Conservation (phyloP, 1,139 yeast species). For the Scheffersomyces titani region DNA sequence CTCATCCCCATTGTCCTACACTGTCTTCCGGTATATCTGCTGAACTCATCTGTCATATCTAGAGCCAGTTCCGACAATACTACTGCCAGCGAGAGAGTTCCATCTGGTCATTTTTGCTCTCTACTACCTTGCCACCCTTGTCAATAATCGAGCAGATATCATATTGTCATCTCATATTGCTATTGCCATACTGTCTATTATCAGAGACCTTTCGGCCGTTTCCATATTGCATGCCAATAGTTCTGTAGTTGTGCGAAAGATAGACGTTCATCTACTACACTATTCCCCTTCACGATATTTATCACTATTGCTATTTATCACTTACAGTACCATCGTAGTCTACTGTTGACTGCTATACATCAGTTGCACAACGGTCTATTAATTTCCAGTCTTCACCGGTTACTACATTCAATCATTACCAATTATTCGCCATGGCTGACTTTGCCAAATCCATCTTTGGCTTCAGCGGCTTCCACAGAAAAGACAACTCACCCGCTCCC, state of each 20-base stretch:
- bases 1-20: neutral
- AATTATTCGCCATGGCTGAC: constrained; percentile 50
- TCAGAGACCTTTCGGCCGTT: neutral
- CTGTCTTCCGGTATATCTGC: neutral
- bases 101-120: neutral
- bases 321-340: neutral
- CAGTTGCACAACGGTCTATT: neutral
- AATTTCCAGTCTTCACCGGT: neutral
- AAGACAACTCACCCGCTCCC: constrained; percentile 15
- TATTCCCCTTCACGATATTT: neutral
- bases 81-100: neutral
- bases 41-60: neutral
- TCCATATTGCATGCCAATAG: neutral
- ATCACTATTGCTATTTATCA: neutral
- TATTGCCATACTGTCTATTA: neutral
- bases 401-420: neutral
- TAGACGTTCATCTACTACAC: neutral
- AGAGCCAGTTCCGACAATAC: neutral
- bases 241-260: neutral
- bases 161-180: neutral
- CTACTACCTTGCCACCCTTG: neutral
- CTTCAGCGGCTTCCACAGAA: constrained; percentile 50
- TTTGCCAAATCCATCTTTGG: constrained; percentile 65
- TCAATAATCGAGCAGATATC: neutral
- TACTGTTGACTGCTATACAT: neutral